Evolutionary conservation across 352 stramenopile genomes (phyloP).

Genomic region (Globisporangium alternatum): DNA sequence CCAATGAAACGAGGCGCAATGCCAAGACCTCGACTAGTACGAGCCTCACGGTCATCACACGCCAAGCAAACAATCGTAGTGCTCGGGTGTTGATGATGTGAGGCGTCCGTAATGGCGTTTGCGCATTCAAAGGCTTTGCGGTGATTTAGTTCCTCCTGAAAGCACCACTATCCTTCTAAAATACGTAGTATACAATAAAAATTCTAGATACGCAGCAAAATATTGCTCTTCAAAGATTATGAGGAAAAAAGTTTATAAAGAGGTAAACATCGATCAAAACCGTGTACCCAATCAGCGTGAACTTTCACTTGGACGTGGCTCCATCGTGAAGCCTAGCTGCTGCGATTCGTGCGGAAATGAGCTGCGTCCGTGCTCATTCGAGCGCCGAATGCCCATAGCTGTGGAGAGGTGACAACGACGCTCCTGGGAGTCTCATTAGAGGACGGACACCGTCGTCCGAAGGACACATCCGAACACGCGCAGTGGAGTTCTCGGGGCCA

Average conservation of each 20-base stretch:
- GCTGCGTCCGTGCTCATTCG: too few species aligned
- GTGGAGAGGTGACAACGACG: background rate
- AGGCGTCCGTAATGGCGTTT: too few species aligned
- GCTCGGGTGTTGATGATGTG: too few species aligned
- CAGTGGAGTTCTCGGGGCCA: too few species aligned
- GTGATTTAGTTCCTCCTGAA: background rate
- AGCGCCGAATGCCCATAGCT: too few species aligned
- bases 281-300: constrained; percentile 2
- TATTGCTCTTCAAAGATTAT: background rate
- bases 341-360: background rate
- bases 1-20: background rate
- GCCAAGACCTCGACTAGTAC: background rate
- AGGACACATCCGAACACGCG: too few species aligned
- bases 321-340: too few species aligned
- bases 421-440: background rate
- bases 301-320: background rate
- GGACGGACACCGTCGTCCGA: background rate
- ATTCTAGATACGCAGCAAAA: background rate
- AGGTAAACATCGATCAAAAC: background rate
- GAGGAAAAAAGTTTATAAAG: background rate
- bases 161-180: background rate
- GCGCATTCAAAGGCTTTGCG: too few species aligned
- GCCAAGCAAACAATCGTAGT: too few species aligned
- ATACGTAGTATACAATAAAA: background rate
- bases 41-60: too few species aligned